phyloP scores from a whole-genome alignment of 139 green algal genomes.

The Chlamydomonas sphaeroides region DNA sequence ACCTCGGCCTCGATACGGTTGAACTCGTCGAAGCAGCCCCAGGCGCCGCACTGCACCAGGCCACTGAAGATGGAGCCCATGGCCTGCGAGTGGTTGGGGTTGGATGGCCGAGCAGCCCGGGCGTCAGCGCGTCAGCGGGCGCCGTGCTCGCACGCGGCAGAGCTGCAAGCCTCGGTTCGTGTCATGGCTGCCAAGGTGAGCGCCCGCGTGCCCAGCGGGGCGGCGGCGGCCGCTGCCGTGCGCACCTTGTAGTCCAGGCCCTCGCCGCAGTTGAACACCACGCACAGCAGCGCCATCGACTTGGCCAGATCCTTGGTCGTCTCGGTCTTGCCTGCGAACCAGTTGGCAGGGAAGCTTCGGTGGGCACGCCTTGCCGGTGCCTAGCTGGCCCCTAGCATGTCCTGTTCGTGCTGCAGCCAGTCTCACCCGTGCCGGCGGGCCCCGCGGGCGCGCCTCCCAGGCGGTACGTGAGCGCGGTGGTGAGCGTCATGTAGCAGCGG shows the following conservation, averaged over 20 bases:
- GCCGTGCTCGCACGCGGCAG: too few relatives aligned
- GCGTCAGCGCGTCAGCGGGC: too few relatives aligned
- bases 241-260: slow-evolving; percentile 85
- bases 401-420: too few relatives aligned
- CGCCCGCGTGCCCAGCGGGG: too few relatives aligned
- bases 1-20: slow-evolving; percentile 91
- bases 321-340: slow-evolving; percentile 86
- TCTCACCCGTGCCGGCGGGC: slow-evolving; percentile 79
- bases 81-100: slow-evolving; percentile 55
- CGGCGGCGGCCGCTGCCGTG: too few relatives aligned
- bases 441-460: slow-evolving; percentile 83
- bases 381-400: too few relatives aligned
- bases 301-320: slow-evolving; percentile 88
- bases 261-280: slow-evolving; percentile 93
- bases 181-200: too few relatives aligned
- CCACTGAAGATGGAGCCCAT: slow-evolving; percentile 89
- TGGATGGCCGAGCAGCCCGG: too few relatives aligned
- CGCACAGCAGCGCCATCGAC: slow-evolving; percentile 83
- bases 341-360: too few relatives aligned
- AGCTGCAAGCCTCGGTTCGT: too few relatives aligned
- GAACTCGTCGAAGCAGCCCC: slow-evolving; percentile 94
- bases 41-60: slow-evolving; percentile 86
- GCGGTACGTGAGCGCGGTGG: slow-evolving; percentile 81
- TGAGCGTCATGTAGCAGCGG: slow-evolving; percentile 91
- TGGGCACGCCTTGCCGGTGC: too few relatives aligned